These are phyloP conservation scores for Mortierella sp. DNA, from an alignment of 371 early-diverging fungal species.

Conservation along the genomic window DNA sequence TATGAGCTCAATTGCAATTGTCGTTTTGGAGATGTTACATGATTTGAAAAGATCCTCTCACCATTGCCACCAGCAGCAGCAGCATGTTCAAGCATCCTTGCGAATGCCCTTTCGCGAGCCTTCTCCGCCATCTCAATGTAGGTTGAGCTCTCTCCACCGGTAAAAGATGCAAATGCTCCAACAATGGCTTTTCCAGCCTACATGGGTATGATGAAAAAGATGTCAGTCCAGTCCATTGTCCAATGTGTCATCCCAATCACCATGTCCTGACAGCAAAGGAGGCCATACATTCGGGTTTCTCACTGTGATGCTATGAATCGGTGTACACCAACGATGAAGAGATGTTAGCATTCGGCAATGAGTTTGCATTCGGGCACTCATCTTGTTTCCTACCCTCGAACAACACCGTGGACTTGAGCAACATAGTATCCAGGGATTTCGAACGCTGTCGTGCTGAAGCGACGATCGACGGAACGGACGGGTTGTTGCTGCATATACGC, in stretches of 20 bases:
- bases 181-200: conserved; percentile 50
- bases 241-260: too few species aligned
- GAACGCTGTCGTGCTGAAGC: conserved; percentile 50
- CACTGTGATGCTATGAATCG: conserved; percentile 35
- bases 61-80: conserved; percentile 51
- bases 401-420: conserved; percentile 47
- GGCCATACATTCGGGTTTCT: conserved; percentile 47
- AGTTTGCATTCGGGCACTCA: not conserved
- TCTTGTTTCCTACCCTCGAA: conserved; percentile 32
- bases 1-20: too few species aligned
- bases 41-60: not conserved
- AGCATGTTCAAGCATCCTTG: conserved; percentile 49
- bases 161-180: conserved; percentile 34
- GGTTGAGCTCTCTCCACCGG: conserved; percentile 48
- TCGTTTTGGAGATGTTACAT: not conserved
- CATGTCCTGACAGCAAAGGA: too few species aligned
- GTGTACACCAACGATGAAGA: not conserved
- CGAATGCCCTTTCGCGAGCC: conserved; percentile 51
- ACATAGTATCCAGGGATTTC: conserved; percentile 38
- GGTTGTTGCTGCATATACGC: conserved; percentile 21
- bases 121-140: conserved; percentile 53
- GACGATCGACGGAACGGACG: conserved; percentile 49
- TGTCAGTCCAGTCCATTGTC: too few species aligned
- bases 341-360: not conserved
- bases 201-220: too few species aligned